Percentiles rank a stretch among this genome's conserved stretches.
These are phyloP conservation scores for Aristolochia contorta DNA, from an alignment of 164 flowering plant genomes.

Conservation along the genomic window DNA sequence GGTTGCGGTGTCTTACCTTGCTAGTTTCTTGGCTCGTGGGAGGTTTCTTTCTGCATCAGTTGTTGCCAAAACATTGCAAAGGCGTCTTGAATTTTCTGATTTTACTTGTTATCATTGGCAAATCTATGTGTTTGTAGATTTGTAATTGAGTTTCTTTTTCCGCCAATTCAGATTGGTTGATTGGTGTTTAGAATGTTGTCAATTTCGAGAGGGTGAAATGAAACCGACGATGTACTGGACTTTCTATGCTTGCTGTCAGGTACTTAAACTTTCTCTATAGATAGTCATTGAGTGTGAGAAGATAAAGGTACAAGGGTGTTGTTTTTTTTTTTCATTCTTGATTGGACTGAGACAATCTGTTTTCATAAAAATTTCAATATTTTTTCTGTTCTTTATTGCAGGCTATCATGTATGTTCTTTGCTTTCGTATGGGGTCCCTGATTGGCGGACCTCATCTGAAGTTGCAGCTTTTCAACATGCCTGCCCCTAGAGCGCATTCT, in stretches of 20 bases:
- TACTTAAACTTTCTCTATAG: slow-evolving; percentile 7
- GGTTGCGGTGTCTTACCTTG: slow-evolving; percentile 94
- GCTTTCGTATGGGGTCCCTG: slow-evolving; percentile 77
- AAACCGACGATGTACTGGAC: slow-evolving; percentile 50
- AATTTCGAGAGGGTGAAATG: slow-evolving; percentile 22
- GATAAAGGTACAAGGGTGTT: no score
- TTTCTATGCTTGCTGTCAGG: slow-evolving; percentile 93
- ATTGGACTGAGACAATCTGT: no score
- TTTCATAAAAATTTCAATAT: no score
- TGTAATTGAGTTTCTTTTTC: background rate
- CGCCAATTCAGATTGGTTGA: slow-evolving; percentile 48
- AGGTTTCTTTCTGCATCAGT: slow-evolving; percentile 50
- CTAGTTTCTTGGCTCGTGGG: slow-evolving; percentile 83
- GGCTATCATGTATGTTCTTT: slow-evolving; percentile 93
- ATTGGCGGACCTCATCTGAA: slow-evolving; percentile 43
- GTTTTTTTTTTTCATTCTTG: no score
- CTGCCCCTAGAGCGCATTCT: slow-evolving; percentile 52
- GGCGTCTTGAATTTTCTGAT: slow-evolving; percentile 27
- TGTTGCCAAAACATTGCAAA: slow-evolving; percentile 39
- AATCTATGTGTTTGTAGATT: no score
- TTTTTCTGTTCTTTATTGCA: slow-evolving; percentile 16
- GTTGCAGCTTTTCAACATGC: slow-evolving; percentile 39
- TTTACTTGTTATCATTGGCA: background rate
- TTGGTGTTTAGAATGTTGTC: slow-evolving; percentile 64
- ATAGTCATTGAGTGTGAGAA: no score